Conservation (phyloP, 129 eudicot species). For the Mikania micrantha region DNA sequence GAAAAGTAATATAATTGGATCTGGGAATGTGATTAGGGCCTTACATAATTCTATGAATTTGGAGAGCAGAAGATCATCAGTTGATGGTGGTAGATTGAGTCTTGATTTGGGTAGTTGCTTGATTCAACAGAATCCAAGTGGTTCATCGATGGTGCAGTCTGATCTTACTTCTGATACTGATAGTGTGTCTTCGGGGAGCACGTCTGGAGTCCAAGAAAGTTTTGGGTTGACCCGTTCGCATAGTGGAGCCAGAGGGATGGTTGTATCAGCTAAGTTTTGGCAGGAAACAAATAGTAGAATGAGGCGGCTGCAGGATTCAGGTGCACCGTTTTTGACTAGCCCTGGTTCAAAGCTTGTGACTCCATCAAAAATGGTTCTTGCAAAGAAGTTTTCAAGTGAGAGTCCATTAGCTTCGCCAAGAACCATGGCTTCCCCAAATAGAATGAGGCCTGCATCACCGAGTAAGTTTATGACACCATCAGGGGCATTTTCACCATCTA, state of each 20-base stretch:
- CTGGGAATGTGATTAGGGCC: slow-evolving; percentile 53
- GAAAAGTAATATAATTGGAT: slow-evolving; percentile 43
- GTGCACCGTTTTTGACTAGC: slow-evolving; percentile 53
- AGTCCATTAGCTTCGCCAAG: slow-evolving; percentile 58
- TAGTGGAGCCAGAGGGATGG: slow-evolving; percentile 52
- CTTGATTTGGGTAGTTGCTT: slow-evolving; percentile 48
- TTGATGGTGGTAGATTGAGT: slow-evolving; percentile 67
- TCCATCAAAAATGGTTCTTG: slow-evolving; percentile 49
- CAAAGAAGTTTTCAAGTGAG: slow-evolving; percentile 54
- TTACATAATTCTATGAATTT: slow-evolving; percentile 54
- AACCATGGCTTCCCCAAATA: slow-evolving; percentile 80
- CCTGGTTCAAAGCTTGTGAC: slow-evolving; percentile 61
- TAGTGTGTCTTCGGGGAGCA: slow-evolving; percentile 89
- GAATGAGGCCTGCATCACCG: slow-evolving; percentile 73
- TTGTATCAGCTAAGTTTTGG: slow-evolving; percentile 78
- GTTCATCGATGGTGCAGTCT: slow-evolving; percentile 35
- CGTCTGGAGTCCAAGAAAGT: slow-evolving; percentile 69
- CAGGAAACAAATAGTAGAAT: slow-evolving; percentile 81
- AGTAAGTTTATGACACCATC: slow-evolving; percentile 59
- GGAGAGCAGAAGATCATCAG: slow-evolving; percentile 53
- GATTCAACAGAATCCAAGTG: slow-evolving; percentile 26
- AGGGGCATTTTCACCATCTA: slow-evolving; percentile 29
- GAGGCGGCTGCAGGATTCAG: slow-evolving; percentile 82
- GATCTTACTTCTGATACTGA: slow-evolving; percentile 90
- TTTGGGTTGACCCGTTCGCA: slow-evolving; percentile 29